These are phyloP conservation scores for Raddia distichophylla DNA, from an alignment of 176 grass and related monocot genomes.

Conservation along the genomic window DNA sequence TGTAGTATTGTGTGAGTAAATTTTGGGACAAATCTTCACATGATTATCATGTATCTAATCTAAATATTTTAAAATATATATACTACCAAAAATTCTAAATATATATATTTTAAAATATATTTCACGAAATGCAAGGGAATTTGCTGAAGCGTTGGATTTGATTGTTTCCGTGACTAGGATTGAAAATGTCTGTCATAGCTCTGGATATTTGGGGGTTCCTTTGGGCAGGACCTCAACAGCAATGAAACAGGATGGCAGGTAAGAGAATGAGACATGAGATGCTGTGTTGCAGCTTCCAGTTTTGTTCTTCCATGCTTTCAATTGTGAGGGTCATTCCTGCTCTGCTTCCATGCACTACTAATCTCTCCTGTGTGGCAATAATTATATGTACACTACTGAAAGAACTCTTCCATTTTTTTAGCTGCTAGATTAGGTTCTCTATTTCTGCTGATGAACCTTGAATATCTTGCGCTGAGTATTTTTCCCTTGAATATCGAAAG, in stretches of 20 bases:
- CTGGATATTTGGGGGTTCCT: slow-evolving; percentile 85
- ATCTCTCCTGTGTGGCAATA: slow-evolving; percentile 47
- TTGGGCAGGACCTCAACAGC: slow-evolving; percentile 88
- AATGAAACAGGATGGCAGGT: slow-evolving; percentile 97
- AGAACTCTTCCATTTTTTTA: slow-evolving; percentile 32
- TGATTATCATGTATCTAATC: too few relatives aligned
- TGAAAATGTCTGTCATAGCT: slow-evolving; percentile 86
- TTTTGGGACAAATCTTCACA: too few relatives aligned
- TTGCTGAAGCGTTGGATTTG: too few relatives aligned
- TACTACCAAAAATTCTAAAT: too few relatives aligned
- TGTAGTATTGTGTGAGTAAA: too few relatives aligned
- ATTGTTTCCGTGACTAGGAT: too few relatives aligned
- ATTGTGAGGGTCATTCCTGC: slow-evolving; percentile 41
- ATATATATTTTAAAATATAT: too few relatives aligned
- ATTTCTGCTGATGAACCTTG: too few relatives aligned
- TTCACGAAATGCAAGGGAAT: too few relatives aligned
- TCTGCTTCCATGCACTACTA: slow-evolving; percentile 45
- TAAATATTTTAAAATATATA: too few relatives aligned
- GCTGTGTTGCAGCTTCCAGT: slow-evolving; percentile 47
- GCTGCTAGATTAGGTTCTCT: slow-evolving; percentile 35
- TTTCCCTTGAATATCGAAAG: too few relatives aligned
- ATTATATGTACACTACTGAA: slow-evolving; percentile 34
- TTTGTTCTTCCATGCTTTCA: slow-evolving; percentile 39
- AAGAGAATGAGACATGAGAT: slow-evolving; percentile 46
- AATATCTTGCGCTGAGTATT: too few relatives aligned